phyloP scores from a whole-genome alignment of 2,329 filamentous ascomycete species.

The Didymella glomerata region DNA sequence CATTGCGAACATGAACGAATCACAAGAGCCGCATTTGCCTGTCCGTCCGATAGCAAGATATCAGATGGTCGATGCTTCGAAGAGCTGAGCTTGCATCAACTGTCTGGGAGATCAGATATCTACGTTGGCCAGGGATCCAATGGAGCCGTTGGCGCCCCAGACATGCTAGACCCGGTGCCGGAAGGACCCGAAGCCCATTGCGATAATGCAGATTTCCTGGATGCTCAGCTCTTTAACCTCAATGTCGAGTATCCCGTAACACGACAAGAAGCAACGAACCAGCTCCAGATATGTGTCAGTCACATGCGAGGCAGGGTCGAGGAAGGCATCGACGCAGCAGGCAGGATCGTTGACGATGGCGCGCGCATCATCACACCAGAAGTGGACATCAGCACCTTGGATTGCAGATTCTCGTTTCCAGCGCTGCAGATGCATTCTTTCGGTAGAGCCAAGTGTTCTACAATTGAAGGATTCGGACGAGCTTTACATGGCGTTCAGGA shows the following conservation, averaged over 20 bases:
- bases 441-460: conserved; percentile 28
- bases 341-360: conserved; percentile 31
- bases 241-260: conserved; percentile 30
- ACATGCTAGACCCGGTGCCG: conserved; percentile 34
- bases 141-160: conserved; percentile 38
- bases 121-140: conserved; percentile 35
- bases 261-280: conserved; percentile 29
- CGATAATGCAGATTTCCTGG: conserved; percentile 40
- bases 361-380: conserved; percentile 28
- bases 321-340: conserved; percentile 33
- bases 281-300: conserved; percentile 32
- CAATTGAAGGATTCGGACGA: conserved; percentile 33
- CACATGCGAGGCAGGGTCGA: conserved; percentile 29
- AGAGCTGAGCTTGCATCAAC: conserved; percentile 30
- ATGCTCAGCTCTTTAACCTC: conserved; percentile 25
- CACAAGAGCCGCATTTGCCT: conserved; percentile 34
- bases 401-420: conserved; percentile 36
- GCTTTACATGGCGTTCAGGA: conserved; percentile 33
- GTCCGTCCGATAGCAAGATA: conserved; percentile 17
- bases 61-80: conserved; percentile 38
- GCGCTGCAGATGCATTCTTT: conserved; percentile 33
- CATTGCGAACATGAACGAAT: conserved; percentile 40
- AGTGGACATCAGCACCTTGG: conserved; percentile 28
- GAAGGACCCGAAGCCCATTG: conserved; percentile 40
- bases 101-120: conserved; percentile 32